Evolutionary conservation across 2,329 filamentous ascomycete genomes (phyloP), one percentile per base, ranked within the genome.

Genomic region (Clarireedia monteithiana): DNA sequence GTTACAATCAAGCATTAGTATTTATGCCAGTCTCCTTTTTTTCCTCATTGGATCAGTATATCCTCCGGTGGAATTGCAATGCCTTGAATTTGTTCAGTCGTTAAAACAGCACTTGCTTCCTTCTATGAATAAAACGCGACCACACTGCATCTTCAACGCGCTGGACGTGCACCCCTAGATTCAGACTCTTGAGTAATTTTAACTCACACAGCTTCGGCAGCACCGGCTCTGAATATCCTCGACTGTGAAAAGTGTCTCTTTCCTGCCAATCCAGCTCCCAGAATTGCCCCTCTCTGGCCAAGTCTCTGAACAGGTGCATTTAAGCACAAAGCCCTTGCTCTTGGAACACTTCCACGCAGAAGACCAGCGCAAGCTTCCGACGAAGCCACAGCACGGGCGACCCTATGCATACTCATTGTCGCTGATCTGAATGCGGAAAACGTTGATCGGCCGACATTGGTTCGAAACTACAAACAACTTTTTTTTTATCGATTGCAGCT

Each of bases 191-290:
- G 24, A 20, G 17, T 24, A 40, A 17, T 24, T 2, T 15, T n/a
- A 48, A 64, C 66, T 64, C 55, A 66, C 65, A 67, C 62, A 61
- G 64, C 63, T 56, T 68, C 66, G 50, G 65, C 65, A 53, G 60
- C 62, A 50, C 58, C 63, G 56, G 63, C 60, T 50, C 62, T 59
- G 48, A 60, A 40, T 49, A 56, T 58, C 49, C 60, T 62, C 40
- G 66, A 59, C 48, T 63, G 60, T 15, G 66, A 69, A 51, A 69
- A 68, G 36, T 59, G 61, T 62, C 67, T 66, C 53, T 60, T 59
- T 15, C 59, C 48, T 53, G 49, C 34, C 6, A 56, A 30, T 14
- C 53, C 42, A 46, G 39, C 61, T 51, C 58, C 58, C 38, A 60
- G 55, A 34, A 57, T 56, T 55, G 49, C 50, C 26, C 55, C 58